These are phyloP conservation scores for Fusarium proliferatum DNA, from an alignment of 2,329 filamentous ascomycete genomes.

Conservation along the genomic window DNA sequence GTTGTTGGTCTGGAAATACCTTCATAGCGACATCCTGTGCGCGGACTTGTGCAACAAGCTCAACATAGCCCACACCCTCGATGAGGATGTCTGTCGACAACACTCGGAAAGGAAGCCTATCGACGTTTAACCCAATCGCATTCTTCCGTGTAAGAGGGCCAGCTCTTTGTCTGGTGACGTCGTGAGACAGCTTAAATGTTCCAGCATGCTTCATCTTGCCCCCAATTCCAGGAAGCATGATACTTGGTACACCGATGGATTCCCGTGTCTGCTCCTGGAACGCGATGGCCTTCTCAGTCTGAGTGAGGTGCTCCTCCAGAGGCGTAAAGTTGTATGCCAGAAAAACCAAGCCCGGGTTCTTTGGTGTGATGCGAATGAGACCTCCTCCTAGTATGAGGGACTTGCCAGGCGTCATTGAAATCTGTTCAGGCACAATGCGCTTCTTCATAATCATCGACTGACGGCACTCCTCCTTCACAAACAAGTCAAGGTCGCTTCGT, in stretches of 20 bases:
- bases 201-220: slow-evolving; percentile 76
- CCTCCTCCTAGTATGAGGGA: slow-evolving; percentile 84
- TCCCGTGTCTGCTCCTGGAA: slow-evolving; percentile 74
- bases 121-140: slow-evolving; percentile 71
- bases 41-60: slow-evolving; percentile 85
- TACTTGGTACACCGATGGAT: slow-evolving; percentile 68
- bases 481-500: slow-evolving; percentile 76
- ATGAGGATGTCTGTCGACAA: slow-evolving; percentile 86
- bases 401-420: slow-evolving; percentile 77
- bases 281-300: slow-evolving; percentile 80
- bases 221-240: slow-evolving; percentile 68
- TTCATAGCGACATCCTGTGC: slow-evolving; percentile 56
- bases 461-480: slow-evolving; percentile 75
- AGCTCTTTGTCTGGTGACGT: slow-evolving; percentile 83
- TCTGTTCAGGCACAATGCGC: slow-evolving; percentile 78
- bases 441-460: slow-evolving; percentile 80
- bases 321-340: slow-evolving; percentile 90
- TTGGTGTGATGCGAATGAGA: slow-evolving; percentile 86
- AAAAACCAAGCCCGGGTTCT: slow-evolving; percentile 69
- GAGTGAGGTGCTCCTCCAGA: slow-evolving; percentile 78
- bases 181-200: slow-evolving; percentile 77
- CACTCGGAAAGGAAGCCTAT: slow-evolving; percentile 81
- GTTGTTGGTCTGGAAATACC: neutral
- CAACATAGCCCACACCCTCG: slow-evolving; percentile 94
- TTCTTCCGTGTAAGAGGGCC: slow-evolving; percentile 76